Percentiles rank a stretch among this genome's conserved stretches.
These are phyloP conservation scores for Lactarius sanguifluus DNA, from an alignment of 768 basidiomycete genomes.

Conservation along the genomic window DNA sequence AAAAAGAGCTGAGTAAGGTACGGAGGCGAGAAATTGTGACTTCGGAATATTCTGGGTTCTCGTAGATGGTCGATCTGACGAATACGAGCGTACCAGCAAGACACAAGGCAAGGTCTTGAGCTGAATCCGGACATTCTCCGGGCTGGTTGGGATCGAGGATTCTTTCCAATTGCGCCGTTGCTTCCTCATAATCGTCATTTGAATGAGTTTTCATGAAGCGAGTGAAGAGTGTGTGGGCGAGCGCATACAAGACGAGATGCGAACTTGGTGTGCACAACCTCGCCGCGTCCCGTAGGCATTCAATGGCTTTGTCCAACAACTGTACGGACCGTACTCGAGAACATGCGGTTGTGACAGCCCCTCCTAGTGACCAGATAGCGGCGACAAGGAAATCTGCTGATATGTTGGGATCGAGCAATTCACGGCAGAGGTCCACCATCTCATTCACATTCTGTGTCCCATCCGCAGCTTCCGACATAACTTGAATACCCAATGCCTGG, in stretches of 20 bases:
- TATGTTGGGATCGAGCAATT: too few species aligned
- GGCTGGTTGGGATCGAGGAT: background rate
- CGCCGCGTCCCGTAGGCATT: background rate
- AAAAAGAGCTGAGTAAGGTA: background rate
- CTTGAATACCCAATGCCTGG: background rate
- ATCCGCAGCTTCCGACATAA: background rate
- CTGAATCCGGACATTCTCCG: background rate
- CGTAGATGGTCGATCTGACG: background rate
- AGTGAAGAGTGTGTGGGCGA: background rate
- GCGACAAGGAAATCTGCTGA: background rate
- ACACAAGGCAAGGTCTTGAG: too few species aligned
- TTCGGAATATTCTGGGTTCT: slow-evolving; percentile 10
- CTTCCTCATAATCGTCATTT: slow-evolving; percentile 19
- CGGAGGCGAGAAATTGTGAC: slow-evolving; percentile 8
- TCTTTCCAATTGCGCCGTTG: background rate
- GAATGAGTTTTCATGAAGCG: background rate
- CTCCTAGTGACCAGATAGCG: background rate
- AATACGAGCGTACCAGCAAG: background rate
- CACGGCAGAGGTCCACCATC: background rate
- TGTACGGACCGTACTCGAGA: background rate
- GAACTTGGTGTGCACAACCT: background rate
- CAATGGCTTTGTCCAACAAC: background rate
- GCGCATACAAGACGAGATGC: background rate
- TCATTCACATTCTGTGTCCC: background rate
- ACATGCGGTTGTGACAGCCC: background rate